Percentiles rank a stretch among this genome's conserved stretches.
Evolutionary conservation across 1,139 yeast species (phyloP).

Genomic region (Casaregolazyma suthepensis): DNA sequence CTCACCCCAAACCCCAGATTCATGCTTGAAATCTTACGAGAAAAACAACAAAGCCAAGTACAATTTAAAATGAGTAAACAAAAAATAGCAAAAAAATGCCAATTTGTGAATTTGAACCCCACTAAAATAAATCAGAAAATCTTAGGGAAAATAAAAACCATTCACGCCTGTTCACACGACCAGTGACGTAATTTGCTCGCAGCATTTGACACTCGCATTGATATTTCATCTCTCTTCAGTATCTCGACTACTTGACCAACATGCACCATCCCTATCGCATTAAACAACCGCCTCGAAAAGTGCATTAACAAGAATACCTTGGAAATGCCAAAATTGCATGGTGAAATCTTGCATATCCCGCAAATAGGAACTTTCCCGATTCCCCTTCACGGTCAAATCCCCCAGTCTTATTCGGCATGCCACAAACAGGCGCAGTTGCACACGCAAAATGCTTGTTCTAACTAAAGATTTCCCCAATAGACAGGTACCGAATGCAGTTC

Average conservation of each 20-base stretch:
- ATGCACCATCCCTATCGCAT: background rate
- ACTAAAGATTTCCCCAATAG: background rate
- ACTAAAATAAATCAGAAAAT: background rate
- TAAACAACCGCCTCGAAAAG: background rate
- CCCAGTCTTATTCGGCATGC: background rate
- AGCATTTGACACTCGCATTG: background rate
- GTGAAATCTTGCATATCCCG: background rate
- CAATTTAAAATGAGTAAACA: too few relatives aligned
- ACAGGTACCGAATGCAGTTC: background rate
- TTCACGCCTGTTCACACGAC: background rate
- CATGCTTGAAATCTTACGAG: background rate
- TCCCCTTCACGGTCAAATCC: background rate
- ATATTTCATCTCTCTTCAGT: background rate
- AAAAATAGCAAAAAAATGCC: too few relatives aligned
- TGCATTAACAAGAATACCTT: background rate
- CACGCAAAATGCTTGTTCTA: background rate
- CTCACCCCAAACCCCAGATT: background rate
- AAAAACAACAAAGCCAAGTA: background rate
- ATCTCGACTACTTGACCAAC: background rate
- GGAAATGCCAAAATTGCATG: background rate
- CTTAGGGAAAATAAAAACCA: too few relatives aligned
- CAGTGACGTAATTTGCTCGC: background rate
- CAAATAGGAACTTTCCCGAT: background rate
- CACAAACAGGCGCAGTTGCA: background rate
- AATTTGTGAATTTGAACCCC: too few relatives aligned